phyloP scores from a whole-genome alignment of 129 eudicot species.

The Mikania micrantha region DNA sequence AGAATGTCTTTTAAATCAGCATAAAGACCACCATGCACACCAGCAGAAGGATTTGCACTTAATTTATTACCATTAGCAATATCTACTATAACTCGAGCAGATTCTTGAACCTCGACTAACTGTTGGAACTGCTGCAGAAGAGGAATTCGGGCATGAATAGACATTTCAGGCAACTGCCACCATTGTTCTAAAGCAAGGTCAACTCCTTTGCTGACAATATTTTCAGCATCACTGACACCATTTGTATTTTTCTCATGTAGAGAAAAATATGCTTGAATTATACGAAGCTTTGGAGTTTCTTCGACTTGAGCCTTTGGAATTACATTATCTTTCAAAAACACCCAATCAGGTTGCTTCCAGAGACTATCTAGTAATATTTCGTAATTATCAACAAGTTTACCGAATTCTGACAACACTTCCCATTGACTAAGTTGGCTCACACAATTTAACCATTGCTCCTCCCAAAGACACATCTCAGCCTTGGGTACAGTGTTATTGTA shows the following conservation, averaged over 20 bases:
- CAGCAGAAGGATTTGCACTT: constrained; percentile 58
- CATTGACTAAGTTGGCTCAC: constrained; percentile 95
- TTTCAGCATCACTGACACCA: constrained; percentile 95
- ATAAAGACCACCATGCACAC: constrained; percentile 71
- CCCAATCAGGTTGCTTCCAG: constrained; percentile 99
- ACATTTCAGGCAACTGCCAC: constrained; percentile 99
- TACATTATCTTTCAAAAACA: constrained; percentile 78
- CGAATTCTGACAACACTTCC: constrained; percentile 89
- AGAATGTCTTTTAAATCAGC: constrained; percentile 98
- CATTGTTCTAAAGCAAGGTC: constrained; percentile 97
- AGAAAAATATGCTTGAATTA: constrained; percentile 88
- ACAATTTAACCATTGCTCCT: constrained; percentile 94
- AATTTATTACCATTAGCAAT: constrained; percentile 81
- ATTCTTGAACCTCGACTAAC: constrained; percentile 96
- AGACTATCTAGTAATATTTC: constrained; percentile 89
- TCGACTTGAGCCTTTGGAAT: constrained; percentile 95
- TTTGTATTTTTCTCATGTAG: constrained; percentile 85
- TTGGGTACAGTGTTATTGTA: constrained; percentile 94
- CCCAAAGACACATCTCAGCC: constrained; percentile 99
- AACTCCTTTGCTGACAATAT: constrained; percentile 83
- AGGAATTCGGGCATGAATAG: constrained; percentile 87
- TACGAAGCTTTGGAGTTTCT: constrained; percentile 95
- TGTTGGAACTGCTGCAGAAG: constrained; percentile 96
- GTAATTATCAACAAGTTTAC: constrained; percentile 85
- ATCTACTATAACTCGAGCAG: constrained; percentile 77